Conservation (phyloP, 345 rosid species). For the Firmiana major region DNA sequence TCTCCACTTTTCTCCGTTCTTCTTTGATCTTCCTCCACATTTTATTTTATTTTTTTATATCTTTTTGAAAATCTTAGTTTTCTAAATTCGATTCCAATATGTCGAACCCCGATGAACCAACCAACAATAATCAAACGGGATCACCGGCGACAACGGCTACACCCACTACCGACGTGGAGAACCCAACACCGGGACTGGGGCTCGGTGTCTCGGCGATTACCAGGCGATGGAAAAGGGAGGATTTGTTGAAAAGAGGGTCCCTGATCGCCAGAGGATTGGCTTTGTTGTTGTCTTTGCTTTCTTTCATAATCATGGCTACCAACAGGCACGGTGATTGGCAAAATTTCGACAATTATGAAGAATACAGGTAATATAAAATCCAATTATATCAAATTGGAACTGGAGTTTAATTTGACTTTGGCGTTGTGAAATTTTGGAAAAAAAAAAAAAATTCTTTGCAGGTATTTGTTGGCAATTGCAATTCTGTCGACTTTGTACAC, state of each 20-base stretch:
- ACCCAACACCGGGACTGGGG: constrained; percentile 14
- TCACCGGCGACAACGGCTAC: constrained; percentile 18
- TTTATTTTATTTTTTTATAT: not conserved
- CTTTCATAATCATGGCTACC: constrained; percentile 69
- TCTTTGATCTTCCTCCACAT: not conserved
- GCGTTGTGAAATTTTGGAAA: not conserved
- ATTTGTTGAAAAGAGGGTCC: constrained; percentile 54
- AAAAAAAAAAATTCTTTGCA: too few relatives aligned
- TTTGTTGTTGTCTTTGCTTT: constrained; percentile 64
- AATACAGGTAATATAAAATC: constrained; percentile 52
- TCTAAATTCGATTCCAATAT: constrained; percentile 3
- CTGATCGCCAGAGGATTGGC: constrained; percentile 51
- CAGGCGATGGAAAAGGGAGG: constrained; percentile 71
- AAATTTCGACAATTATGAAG: constrained; percentile 68
- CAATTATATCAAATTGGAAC: not conserved
- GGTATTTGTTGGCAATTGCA: constrained; percentile 78
- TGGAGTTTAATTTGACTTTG: not conserved
- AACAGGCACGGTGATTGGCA: constrained; percentile 72
- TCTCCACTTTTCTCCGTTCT: not conserved
- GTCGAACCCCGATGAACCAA: constrained; percentile 29
- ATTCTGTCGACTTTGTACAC: constrained; percentile 66
- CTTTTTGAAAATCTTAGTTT: not conserved
- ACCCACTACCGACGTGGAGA: constrained; percentile 28
- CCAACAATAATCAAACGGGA: not conserved
- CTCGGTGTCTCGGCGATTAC: constrained; percentile 41